phyloP scores from a whole-genome alignment of 2,329 filamentous ascomycete species.

The Diaporthe citri region DNA sequence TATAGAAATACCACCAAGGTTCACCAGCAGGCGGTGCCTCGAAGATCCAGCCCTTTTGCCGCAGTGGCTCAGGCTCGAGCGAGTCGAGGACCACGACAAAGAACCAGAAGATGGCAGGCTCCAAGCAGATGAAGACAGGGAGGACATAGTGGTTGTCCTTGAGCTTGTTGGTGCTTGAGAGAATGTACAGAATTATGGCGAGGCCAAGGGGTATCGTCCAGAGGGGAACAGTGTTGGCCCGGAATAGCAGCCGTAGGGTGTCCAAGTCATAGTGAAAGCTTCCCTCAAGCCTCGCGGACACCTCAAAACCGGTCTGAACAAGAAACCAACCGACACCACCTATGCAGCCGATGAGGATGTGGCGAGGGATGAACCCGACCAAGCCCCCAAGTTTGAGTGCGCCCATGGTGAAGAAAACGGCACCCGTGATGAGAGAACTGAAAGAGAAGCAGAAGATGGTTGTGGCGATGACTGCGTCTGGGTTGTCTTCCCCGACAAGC shows the following conservation, averaged over 20 bases:
- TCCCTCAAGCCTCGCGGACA: conserved; percentile 89
- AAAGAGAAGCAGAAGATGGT: conserved; percentile 92
- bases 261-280: conserved; percentile 84
- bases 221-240: conserved; percentile 79
- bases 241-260: conserved; percentile 81
- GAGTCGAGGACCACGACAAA: conserved; percentile 78
- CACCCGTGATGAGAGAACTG: conserved; percentile 90
- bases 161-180: conserved; percentile 68
- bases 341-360: conserved; percentile 97
- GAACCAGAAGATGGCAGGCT: conserved; percentile 83
- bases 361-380: conserved; percentile 95
- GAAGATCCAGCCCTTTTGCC: conserved; percentile 89
- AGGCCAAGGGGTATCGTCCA: conserved; percentile 86
- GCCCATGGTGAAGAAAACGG: conserved; percentile 93
- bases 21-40: conserved; percentile 85
- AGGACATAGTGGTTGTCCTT: conserved; percentile 84
- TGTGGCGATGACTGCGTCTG: conserved; percentile 90
- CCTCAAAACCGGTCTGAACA: conserved; percentile 90
- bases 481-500: conserved; percentile 82
- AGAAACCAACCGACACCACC: conserved; percentile 97
- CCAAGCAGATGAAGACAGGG: conserved; percentile 85
- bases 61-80: conserved; percentile 75
- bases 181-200: conserved; percentile 76
- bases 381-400: conserved; percentile 89
- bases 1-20: conserved; percentile 98